Evolutionary conservation across 2,329 filamentous ascomycete genomes (phyloP).

Genomic region (Diaporthe sp.): DNA sequence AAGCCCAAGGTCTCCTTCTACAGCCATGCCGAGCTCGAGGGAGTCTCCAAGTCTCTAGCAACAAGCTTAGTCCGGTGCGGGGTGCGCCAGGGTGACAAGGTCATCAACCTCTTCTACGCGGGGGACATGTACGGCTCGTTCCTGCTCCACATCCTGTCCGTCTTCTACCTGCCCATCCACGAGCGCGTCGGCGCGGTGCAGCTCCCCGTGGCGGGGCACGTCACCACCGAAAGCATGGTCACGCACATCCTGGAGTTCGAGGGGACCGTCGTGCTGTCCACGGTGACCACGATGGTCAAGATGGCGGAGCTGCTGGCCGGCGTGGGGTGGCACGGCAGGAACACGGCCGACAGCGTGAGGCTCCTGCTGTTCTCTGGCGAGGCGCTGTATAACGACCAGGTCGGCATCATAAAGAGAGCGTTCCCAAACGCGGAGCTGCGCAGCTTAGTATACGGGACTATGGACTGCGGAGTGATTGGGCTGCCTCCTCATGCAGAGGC

Average conservation of each 20-base stretch:
- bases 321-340: not conserved
- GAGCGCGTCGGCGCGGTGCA: constrained; percentile 12
- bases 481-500: not conserved
- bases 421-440: constrained; percentile 26
- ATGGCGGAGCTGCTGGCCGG: constrained; percentile 17
- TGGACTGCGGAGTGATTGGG: constrained; percentile 31
- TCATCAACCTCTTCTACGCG: constrained; percentile 34
- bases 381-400: constrained; percentile 30
- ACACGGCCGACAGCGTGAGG: constrained; percentile 1
- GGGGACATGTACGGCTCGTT: constrained; percentile 35
- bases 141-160: constrained; percentile 31
- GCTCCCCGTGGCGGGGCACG: constrained; percentile 21
- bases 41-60: not conserved
- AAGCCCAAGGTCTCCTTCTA: constrained; percentile 36
- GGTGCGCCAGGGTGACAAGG: constrained; percentile 15
- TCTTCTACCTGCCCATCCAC: constrained; percentile 16
- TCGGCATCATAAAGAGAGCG: not conserved
- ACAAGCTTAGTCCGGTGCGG: constrained; percentile 22
- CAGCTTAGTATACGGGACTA: constrained; percentile 27
- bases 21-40: constrained; percentile 21
- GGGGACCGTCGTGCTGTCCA: constrained; percentile 22
- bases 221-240: constrained; percentile 21
- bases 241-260: constrained; percentile 17
- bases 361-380: constrained; percentile 33
- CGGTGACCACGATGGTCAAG: constrained; percentile 36